phyloP scores from a whole-genome alignment of 2,329 filamentous ascomycete genomes.

The Tolypocladium inflatum region DNA sequence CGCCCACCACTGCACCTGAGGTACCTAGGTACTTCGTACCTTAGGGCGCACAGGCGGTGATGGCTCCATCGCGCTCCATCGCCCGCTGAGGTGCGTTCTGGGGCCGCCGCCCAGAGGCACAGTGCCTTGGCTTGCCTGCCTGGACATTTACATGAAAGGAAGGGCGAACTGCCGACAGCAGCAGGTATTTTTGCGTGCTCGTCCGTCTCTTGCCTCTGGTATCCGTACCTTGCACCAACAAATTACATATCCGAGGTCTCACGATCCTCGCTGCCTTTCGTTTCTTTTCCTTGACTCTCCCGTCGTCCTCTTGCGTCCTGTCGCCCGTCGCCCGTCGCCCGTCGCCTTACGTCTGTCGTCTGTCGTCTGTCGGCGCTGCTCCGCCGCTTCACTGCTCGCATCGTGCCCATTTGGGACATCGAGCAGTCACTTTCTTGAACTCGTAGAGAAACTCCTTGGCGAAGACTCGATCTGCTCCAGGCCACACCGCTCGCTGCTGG shows the following conservation, averaged over 20 bases:
- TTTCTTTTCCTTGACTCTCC: neutral
- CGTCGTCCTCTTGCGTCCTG: neutral
- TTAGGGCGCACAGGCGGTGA: neutral
- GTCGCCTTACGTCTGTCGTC: no score
- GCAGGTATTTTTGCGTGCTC: neutral
- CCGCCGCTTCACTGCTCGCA: neutral
- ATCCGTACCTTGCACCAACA: neutral
- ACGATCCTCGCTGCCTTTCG: neutral
- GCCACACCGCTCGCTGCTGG: neutral
- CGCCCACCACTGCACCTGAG: neutral
- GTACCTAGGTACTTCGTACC: no score
- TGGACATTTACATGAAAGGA: neutral
- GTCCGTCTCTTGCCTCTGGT: neutral
- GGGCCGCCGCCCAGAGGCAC: neutral
- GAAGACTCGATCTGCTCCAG: neutral
- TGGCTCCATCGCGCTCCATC: neutral
- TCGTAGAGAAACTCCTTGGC: neutral
- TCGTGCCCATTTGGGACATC: neutral
- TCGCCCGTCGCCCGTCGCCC: neutral
- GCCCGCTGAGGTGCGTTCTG: no score
- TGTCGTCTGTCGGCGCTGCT: neutral
- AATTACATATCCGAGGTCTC: neutral
- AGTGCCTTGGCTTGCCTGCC: neutral
- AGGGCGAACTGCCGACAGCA: neutral
- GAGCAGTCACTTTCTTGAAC: neutral